Conservation (phyloP, 1,139 yeast species). For the Pichia cactophila region DNA sequence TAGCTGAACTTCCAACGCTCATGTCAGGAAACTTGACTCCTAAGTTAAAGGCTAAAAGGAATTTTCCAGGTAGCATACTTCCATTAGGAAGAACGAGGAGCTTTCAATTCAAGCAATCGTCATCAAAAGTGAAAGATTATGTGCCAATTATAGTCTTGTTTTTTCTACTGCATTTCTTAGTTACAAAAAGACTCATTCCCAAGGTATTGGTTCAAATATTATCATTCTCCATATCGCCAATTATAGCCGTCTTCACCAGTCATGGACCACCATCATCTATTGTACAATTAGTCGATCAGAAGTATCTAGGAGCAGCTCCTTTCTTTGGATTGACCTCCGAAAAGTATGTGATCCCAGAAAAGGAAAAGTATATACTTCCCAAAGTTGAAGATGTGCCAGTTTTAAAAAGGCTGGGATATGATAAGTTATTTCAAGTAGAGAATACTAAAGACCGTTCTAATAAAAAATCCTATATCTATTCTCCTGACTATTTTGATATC, state of each 20-base stretch:
- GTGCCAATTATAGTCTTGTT: conserved; percentile 5
- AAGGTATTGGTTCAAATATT: not conserved
- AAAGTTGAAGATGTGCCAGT: conserved; percentile 57
- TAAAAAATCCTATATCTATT: conserved; percentile 38
- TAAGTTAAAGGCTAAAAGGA: conserved; percentile 5
- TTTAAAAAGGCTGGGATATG: conserved; percentile 47
- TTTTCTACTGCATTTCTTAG: conserved; percentile 3
- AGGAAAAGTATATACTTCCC: conserved; percentile 53
- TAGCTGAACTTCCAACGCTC: not conserved
- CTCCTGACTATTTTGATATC: conserved; percentile 20
- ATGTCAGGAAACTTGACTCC: not conserved
- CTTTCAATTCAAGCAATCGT: not conserved
- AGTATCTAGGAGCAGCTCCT: conserved; percentile 5
- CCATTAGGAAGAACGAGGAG: conserved; percentile 4
- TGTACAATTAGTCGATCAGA: conserved; percentile 6
- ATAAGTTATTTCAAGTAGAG: conserved; percentile 40
- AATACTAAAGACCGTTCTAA: conserved; percentile 26
- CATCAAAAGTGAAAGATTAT: conserved; percentile 1
- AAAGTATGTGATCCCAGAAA: conserved; percentile 37
- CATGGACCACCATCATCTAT: conserved; percentile 6
- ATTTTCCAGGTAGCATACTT: conserved; percentile 1
- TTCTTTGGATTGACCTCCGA: conserved; percentile 9
- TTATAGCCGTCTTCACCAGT: not conserved
- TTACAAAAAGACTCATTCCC: conserved; percentile 8
- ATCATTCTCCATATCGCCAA: conserved; percentile 1